Evolutionary conservation across 2,329 filamentous ascomycete species (phyloP).

Genomic region (Mycogone perniciosa): DNA sequence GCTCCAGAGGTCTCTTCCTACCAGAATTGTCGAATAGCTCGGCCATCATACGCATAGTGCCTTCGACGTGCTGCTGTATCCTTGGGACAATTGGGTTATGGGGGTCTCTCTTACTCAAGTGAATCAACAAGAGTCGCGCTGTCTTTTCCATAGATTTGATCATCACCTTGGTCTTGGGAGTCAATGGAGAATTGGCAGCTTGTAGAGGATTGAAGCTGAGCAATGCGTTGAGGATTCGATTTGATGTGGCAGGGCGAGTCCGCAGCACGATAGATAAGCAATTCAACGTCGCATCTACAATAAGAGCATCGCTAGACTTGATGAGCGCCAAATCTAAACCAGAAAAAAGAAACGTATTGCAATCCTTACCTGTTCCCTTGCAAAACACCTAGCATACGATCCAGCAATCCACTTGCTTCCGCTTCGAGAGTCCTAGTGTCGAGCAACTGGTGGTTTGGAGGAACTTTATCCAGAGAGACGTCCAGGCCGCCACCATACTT

Average conservation of each 20-base stretch:
- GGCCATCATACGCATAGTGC: slow-evolving; percentile 68
- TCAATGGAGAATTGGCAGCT: slow-evolving; percentile 69
- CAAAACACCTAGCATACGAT: slow-evolving; percentile 76
- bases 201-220: slow-evolving; percentile 89
- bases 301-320: slow-evolving; percentile 64
- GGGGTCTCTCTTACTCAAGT: slow-evolving; percentile 79
- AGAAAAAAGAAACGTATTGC: background rate
- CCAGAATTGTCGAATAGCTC: slow-evolving; percentile 74
- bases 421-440: slow-evolving; percentile 79
- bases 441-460: slow-evolving; percentile 73
- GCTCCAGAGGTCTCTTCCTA: slow-evolving; percentile 69
- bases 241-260: slow-evolving; percentile 71
- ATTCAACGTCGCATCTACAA: slow-evolving; percentile 89
- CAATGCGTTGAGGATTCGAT: slow-evolving; percentile 77
- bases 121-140: slow-evolving; percentile 72
- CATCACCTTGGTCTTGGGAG: slow-evolving; percentile 71
- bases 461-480: slow-evolving; percentile 79
- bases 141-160: slow-evolving; percentile 95
- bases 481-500: slow-evolving; percentile 53
- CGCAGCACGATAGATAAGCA: slow-evolving; percentile 77
- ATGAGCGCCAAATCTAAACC: slow-evolving; percentile 8
- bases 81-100: slow-evolving; percentile 67
- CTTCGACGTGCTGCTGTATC: slow-evolving; percentile 83
- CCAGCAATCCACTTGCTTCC: slow-evolving; percentile 83
- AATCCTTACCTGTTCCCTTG: slow-evolving; percentile 72